Evolutionary conservation across 768 basidiomycete species (phyloP), one percentile per base, ranked within the genome.

Genomic region (Grammothele lineata): DNA sequence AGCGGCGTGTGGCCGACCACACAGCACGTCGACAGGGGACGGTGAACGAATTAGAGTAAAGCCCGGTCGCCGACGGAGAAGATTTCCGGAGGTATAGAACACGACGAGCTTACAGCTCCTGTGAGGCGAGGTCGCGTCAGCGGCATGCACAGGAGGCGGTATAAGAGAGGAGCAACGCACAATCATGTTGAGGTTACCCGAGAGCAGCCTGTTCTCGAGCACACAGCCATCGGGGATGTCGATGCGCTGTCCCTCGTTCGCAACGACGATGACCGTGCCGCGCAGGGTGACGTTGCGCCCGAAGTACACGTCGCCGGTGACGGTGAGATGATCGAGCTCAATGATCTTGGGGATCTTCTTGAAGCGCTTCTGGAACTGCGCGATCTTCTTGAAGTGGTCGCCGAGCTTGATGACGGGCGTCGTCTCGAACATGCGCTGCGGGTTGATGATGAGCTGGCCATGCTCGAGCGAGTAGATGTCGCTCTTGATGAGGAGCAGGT

Each of bases 371-470:
- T 93, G 88, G 76, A 95, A 95, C 64, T 91, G 78, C 57, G 81
- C 80, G 49, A 90, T 87, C 84, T 91, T 94, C 78, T 94, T 96
- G 81, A 98, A 96, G 65, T 89, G 87, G 66, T 93, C 91, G 37
- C 93, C 92, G 40, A 96, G 80, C 73, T 96, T 96, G 77, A 97
- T 89, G 40, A 95, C 92, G n/a, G 93, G 95, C 22, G 90, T 85
- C 17, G 80, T 87, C 60, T 77, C 80, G 61, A 93, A 92, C 83
- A 91, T 86, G 56, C 90, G 71, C 32, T 77, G 73, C 51, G 80
- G 80, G 62, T 87, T 91, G 75, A 96, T 87, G 54, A 90, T 77
- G 49, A 95, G 77, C 57, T 85, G 85, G 17, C 93, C 93, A 62
- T 96, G 89, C 65, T 84, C 72, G 41, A 96, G 75, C 45, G 87